These are phyloP conservation scores for Suhomyces anneliseae DNA, from an alignment of 1,139 yeast species.

Conservation along the genomic window DNA sequence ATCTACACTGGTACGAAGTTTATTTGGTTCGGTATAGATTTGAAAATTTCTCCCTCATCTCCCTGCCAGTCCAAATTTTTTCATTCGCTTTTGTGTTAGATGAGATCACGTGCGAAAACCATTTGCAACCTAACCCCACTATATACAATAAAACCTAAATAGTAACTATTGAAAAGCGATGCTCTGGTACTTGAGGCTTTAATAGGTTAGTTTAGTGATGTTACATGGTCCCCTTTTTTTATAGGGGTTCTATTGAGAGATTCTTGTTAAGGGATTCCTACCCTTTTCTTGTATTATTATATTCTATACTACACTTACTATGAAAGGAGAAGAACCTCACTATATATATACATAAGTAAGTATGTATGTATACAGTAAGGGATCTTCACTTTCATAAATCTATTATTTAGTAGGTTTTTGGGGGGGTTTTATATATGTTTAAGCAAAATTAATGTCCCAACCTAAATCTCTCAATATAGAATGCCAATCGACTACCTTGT, in stretches of 20 bases:
- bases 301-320: too few species aligned
- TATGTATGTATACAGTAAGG: too few species aligned
- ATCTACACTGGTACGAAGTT: constrained; percentile 2
- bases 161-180: neutral
- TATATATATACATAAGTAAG: too few species aligned
- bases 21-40: neutral
- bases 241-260: too few species aligned
- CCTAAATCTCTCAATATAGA: constrained; percentile 62
- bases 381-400: too few species aligned
- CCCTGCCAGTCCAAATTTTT: constrained; percentile 11
- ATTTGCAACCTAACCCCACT: neutral
- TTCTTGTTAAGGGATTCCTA: too few species aligned
- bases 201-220: too few species aligned
- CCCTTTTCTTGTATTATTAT: too few species aligned
- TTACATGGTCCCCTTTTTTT: too few species aligned
- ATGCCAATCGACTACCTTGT: constrained; percentile 60
- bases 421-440: neutral
- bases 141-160: too few species aligned
- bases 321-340: too few species aligned
- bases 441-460: constrained; percentile 79
- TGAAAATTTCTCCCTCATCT: constrained; percentile 22
- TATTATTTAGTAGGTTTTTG: too few species aligned
- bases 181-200: neutral
- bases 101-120: constrained; percentile 6
- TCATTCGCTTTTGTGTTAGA: constrained; percentile 8